Percentiles rank a stretch among this genome's conserved stretches.
phyloP scores from a whole-genome alignment of 345 rosid genomes.

The Chamaenerion angustifolium region DNA sequence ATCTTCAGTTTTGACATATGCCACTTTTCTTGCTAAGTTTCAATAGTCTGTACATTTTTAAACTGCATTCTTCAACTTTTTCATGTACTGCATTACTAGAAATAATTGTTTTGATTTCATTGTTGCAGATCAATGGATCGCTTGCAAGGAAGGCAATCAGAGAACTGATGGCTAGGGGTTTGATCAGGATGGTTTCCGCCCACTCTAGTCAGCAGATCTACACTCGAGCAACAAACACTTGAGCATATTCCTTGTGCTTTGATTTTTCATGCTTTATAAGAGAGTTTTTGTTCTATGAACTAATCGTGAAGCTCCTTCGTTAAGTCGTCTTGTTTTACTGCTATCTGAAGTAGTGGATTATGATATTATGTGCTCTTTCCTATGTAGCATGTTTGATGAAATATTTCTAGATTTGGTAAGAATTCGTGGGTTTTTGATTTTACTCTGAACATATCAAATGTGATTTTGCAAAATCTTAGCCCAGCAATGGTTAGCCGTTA shows the following conservation, averaged over 20 bases:
- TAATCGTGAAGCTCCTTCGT: neutral
- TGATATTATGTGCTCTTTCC: too few species aligned
- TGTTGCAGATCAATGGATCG: constrained; percentile 49
- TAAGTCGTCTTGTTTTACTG: too few species aligned
- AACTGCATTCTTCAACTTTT: too few species aligned
- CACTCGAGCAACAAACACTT: constrained; percentile 66
- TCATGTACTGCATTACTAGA: neutral
- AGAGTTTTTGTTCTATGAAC: neutral
- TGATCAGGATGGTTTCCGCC: constrained; percentile 58
- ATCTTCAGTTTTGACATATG: too few species aligned
- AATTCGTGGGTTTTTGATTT: too few species aligned
- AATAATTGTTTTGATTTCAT: too few species aligned
- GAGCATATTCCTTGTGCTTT: constrained; percentile 1
- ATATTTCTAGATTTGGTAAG: too few species aligned
- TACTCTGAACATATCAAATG: too few species aligned
- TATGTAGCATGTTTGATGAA: too few species aligned
- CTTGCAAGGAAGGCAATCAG: constrained; percentile 61
- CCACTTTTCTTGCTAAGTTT: neutral
- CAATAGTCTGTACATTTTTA: neutral
- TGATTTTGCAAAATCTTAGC: too few species aligned
- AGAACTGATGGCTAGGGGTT: constrained; percentile 72
- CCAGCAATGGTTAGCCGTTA: too few species aligned
- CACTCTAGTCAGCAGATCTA: constrained; percentile 80
- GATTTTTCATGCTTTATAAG: neutral
- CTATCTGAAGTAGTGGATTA: too few species aligned